Conservation (phyloP, 1,139 yeast genomes). For the Scheffersomyces lignicola region DNA sequence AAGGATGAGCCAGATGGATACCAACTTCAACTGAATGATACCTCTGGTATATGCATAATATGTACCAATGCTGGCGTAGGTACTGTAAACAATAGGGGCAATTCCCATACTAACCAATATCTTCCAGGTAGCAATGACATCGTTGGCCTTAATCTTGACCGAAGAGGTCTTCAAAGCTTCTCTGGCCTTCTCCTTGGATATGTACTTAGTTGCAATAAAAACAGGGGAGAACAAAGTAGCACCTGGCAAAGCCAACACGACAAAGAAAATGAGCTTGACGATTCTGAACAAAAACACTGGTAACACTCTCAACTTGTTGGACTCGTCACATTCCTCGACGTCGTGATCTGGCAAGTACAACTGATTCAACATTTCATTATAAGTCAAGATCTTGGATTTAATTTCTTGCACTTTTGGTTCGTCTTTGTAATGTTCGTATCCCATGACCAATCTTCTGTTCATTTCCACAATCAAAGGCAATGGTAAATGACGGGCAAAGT, state of each 20-base stretch:
- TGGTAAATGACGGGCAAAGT: slow-evolving; percentile 67
- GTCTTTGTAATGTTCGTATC: slow-evolving; percentile 72
- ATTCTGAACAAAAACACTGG: slow-evolving; percentile 54
- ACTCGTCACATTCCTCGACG: slow-evolving; percentile 64
- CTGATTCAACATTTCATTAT: slow-evolving; percentile 65
- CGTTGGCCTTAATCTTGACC: slow-evolving; percentile 88
- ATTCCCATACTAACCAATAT: slow-evolving; percentile 83
- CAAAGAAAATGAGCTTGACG: slow-evolving; percentile 52
- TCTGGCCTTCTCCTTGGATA: slow-evolving; percentile 69
- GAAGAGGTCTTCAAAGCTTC: slow-evolving; percentile 85
- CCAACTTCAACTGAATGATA: slow-evolving; percentile 19
- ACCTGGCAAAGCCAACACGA: slow-evolving; percentile 79
- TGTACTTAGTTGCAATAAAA: slow-evolving; percentile 70
- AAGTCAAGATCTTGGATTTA: slow-evolving; percentile 60
- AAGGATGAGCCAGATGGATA: slow-evolving; percentile 46
- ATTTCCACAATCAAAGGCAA: slow-evolving; percentile 83
- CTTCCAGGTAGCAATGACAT: slow-evolving; percentile 96
- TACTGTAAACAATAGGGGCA: slow-evolving; percentile 80
- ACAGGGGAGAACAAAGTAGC: slow-evolving; percentile 82
- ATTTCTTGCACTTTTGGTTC: slow-evolving; percentile 67
- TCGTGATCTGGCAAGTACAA: slow-evolving; percentile 87
- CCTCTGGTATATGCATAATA: slow-evolving; percentile 37
- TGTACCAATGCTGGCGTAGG: slow-evolving; percentile 73
- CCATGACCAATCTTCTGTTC: slow-evolving; percentile 80
- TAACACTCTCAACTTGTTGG: slow-evolving; percentile 45